Evolutionary conservation across 371 early-diverging fungal species (phyloP).

Genomic region (Smittium culicis): DNA sequence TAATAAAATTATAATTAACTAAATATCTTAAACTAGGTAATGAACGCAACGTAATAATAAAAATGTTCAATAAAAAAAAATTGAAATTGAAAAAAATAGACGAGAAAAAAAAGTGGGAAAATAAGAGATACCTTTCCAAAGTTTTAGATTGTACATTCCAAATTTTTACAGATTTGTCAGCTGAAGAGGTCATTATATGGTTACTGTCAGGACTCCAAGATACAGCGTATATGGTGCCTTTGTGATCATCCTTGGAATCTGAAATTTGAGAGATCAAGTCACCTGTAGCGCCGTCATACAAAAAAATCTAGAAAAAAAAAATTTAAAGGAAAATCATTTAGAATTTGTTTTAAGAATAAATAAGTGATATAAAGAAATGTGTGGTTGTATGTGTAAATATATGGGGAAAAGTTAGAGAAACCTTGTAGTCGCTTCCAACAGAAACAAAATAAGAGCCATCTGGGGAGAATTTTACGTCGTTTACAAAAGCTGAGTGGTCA

Average conservation of each 20-base stretch:
- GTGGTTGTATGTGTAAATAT: no score
- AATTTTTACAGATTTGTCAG: constrained; percentile 76
- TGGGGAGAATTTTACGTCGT: constrained; percentile 75
- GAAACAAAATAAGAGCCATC: constrained; percentile 69
- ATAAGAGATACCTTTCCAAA: constrained; percentile 38
- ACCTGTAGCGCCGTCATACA: constrained; percentile 86
- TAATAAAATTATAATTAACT: background rate
- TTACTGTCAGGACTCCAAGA: constrained; percentile 76
- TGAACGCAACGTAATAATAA: background rate
- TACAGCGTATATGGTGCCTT: constrained; percentile 67
- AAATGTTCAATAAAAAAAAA: background rate
- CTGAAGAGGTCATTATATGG: constrained; percentile 66
- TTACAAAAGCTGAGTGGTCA: constrained; percentile 79
- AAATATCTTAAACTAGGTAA: background rate
- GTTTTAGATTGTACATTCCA: constrained; percentile 70
- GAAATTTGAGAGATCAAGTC: constrained; percentile 59
- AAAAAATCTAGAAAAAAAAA: background rate
- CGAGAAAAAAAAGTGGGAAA: no score
- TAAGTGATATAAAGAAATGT: no score
- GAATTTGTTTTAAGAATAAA: constrained; percentile 1
- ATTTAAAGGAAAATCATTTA: constrained; percentile 3
- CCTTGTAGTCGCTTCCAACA: constrained; percentile 58
- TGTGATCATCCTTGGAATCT: constrained; percentile 42
- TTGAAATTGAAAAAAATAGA: no score
- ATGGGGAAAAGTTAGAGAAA: no score